Evolutionary conservation across 305 asterid genomes (phyloP), one percentile per base, ranked within the genome.

Genomic region (Fraxinus sp.): DNA sequence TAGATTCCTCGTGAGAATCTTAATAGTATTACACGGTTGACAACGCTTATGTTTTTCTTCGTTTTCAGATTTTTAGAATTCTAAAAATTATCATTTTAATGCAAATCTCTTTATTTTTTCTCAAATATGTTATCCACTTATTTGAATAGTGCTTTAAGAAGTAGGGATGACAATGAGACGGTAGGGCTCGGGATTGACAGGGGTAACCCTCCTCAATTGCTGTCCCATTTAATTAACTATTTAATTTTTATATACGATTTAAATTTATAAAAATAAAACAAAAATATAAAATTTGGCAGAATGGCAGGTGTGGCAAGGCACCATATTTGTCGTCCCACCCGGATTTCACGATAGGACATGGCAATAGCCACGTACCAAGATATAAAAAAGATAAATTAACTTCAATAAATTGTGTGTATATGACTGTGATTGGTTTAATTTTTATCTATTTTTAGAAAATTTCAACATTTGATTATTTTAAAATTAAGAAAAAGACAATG

Each of bases 21-120:
- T 11, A 46, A 46, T 46, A 46, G 2, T 9, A 41, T 41, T 41
- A 1, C 49, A 39, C 13, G 46, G 46, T 39, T 39, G 46, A 0
- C 46, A 8, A 39, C 13, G 1, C 83, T 64, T 66, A 79, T 84
- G 41, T 84, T 83, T 83, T 83, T 81, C 76, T 82, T 82, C 80
- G 77, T 78, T 24, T 36, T 18, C 79, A 11, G 5, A 44, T 39
- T 80, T 73, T 0, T 49, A 49, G 20, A 14, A 16, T 52, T 52
- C 18, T 13, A 49, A 14, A 49, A 49, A 7, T 0, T n/a, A 52
- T n/a, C 62, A 16, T 52, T 52, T 52, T 52, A 52, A 7, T 52
- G 62, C 8, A 52, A 16, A 3, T 32, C 3, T 52, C 6, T 52
- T 1, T 14, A 14, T 52, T 52, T 16, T 14, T 49, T 14, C 7